Base-by-base conservation (phyloP, 371 early-diverging fungal species). In the Actinomortierella wolfii region DNA sequence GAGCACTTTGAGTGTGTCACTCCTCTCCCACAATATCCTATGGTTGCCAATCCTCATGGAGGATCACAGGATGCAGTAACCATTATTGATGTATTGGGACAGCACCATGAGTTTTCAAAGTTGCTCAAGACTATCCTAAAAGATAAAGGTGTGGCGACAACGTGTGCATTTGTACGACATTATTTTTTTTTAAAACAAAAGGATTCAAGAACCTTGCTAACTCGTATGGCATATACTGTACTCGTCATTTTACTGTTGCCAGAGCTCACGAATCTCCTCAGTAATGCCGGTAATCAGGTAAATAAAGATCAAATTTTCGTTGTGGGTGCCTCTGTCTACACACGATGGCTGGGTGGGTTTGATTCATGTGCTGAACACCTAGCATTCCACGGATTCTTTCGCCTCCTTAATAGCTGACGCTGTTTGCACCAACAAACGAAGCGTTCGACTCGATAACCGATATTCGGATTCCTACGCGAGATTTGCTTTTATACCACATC, bases 371-470 rank as follows among this genome's bases (percentile, higher is more conserved):
- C n/a, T n/a, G n/a, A n/a, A n/a, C n/a, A n/a, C n/a, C n/a, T n/a
- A n/a, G n/a, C n/a, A n/a, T n/a, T n/a, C n/a, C n/a, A n/a, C n/a
- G n/a, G n/a, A n/a, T n/a, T n/a, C n/a, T n/a, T n/a, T n/a, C n/a
- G n/a, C n/a, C n/a, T n/a, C n/a, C n/a, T n/a, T n/a, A n/a, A 20
- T 15, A 69, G 70, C 51, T 49, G 6, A 69, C 64, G 0, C 28
- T 69, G 23, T 69, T 69, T 54, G 70, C 70, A 2, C 70, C 70
- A 11, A 64, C 59, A 24, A 69, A 69, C 64, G 64, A 64, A 5
- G 70, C 70, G 14, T 64, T 69, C 20, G 70, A 69, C 40, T 64
- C 61, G n/a, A 29, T 69, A 47, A 45, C 57, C 1, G 70, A 69
- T 18, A 61, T 52, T 17, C 64, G 64, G n/a, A 53, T 53, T 21